phyloP scores from a whole-genome alignment of 208 protist genomes.

The Plasmodiophora brassicae region DNA sequence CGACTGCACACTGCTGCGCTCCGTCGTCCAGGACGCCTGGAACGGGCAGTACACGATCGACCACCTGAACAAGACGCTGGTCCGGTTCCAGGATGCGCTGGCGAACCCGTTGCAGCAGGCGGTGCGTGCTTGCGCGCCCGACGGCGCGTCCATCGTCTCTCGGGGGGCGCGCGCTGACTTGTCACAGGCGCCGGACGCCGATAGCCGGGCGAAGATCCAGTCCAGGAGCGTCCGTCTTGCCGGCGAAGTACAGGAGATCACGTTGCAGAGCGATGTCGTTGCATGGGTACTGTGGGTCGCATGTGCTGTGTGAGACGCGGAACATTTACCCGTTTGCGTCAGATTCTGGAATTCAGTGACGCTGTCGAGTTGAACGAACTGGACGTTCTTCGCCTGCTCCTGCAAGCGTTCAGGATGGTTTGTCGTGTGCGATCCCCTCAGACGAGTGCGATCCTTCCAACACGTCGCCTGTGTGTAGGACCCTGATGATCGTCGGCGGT shows the following conservation, averaged over 20 bases:
- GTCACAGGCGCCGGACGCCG: neutral
- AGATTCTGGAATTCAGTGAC: neutral
- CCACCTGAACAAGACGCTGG: neutral
- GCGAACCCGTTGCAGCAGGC: neutral
- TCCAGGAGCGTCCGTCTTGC: neutral
- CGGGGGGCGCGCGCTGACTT: too few species aligned
- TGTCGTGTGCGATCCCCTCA: neutral
- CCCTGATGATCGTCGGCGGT: neutral
- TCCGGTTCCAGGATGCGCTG: neutral
- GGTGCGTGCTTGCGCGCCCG: neutral
- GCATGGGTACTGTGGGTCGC: neutral
- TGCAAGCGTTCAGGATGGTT: neutral
- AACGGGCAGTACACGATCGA: neutral
- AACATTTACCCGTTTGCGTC: neutral
- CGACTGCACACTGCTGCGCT: neutral
- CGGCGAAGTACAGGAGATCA: neutral
- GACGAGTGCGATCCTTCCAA: too few species aligned
- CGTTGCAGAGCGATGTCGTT: neutral
- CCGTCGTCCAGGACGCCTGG: neutral
- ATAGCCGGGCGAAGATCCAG: neutral
- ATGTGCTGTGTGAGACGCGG: neutral
- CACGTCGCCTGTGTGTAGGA: too few species aligned
- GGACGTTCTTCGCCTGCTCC: neutral
- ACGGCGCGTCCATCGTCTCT: too few species aligned
- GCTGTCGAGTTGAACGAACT: neutral